Evolutionary conservation across 148 eudicot genomes (phyloP).

Genomic region (Amaranthus cruentus): DNA sequence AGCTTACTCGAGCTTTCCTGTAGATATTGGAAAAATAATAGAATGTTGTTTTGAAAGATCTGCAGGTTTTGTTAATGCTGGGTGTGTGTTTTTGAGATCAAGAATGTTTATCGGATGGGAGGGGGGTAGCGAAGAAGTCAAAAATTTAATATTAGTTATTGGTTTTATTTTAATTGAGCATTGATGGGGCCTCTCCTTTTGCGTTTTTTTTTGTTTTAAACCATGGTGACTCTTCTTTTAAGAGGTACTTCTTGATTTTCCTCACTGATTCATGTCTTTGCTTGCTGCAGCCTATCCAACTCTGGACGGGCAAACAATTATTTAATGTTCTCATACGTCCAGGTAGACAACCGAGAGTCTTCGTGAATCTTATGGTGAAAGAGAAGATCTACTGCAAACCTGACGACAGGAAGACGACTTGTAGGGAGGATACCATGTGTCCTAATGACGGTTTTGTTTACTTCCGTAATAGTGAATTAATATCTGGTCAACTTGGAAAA

Average conservation of each 20-base stretch:
- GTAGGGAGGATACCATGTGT: conserved; percentile 61
- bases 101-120: too few relatives aligned
- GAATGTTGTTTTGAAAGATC: too few relatives aligned
- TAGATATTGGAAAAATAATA: too few relatives aligned
- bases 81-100: too few relatives aligned
- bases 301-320: conserved; percentile 97
- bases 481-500: conserved; percentile 89
- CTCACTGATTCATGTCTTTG: not conserved
- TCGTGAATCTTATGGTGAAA: conserved; percentile 63
- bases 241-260: not conserved
- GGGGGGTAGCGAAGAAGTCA: not conserved
- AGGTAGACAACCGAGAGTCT: conserved; percentile 62
- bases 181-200: not conserved
- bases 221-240: not conserved
- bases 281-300: conserved; percentile 77
- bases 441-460: conserved; percentile 78
- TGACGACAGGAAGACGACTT: conserved; percentile 21
- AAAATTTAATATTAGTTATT: not conserved
- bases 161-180: not conserved
- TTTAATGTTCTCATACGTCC: conserved; percentile 77
- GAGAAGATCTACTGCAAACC: conserved; percentile 52
- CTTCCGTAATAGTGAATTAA: conserved; percentile 80
- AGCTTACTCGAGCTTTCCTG: too few relatives aligned
- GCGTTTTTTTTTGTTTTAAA: not conserved
- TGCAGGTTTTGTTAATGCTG: too few relatives aligned